Evolutionary conservation across 2,329 filamentous ascomycete genomes (phyloP).

Genomic region (Aquanectria penicillioides): DNA sequence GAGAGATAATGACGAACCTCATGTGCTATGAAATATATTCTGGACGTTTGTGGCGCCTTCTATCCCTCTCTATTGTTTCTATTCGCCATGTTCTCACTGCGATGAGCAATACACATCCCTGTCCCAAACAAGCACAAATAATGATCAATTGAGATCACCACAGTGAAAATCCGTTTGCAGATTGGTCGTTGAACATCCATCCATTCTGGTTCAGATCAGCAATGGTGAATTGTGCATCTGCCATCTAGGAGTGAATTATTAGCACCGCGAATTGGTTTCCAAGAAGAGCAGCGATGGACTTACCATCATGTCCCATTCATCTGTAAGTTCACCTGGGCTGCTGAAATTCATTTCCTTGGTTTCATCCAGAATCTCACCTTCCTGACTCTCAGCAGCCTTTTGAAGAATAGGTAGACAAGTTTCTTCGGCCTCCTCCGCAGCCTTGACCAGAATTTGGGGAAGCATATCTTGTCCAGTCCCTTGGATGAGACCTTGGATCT

Average conservation of each 20-base stretch:
- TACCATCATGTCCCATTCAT: slow-evolving; percentile 42
- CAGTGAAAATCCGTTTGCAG: background rate
- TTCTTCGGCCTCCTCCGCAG: slow-evolving; percentile 49
- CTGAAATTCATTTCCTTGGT: background rate
- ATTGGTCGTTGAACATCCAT: background rate
- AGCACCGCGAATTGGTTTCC: background rate
- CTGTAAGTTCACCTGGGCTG: slow-evolving; percentile 13
- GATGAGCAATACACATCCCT: too few species aligned
- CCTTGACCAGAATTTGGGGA: slow-evolving; percentile 45
- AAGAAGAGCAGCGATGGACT: background rate
- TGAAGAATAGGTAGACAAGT: slow-evolving; percentile 48
- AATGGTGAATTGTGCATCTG: slow-evolving; percentile 6
- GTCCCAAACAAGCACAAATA: background rate
- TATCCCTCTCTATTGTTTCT: too few species aligned
- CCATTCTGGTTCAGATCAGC: background rate
- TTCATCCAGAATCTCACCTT: background rate
- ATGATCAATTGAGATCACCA: background rate
- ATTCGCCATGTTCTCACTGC: too few species aligned
- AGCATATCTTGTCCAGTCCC: slow-evolving; percentile 49
- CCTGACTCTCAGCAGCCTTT: slow-evolving; percentile 32
- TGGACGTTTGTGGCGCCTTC: too few species aligned
- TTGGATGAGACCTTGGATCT: slow-evolving; percentile 54
- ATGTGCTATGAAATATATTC: too few species aligned
- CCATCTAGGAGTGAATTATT: background rate
- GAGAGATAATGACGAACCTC: too few species aligned